Evolutionary conservation across 2,329 filamentous ascomycete species (phyloP), one percentile per base, ranked within the genome.

Genomic region (Fusarium anthophilum): DNA sequence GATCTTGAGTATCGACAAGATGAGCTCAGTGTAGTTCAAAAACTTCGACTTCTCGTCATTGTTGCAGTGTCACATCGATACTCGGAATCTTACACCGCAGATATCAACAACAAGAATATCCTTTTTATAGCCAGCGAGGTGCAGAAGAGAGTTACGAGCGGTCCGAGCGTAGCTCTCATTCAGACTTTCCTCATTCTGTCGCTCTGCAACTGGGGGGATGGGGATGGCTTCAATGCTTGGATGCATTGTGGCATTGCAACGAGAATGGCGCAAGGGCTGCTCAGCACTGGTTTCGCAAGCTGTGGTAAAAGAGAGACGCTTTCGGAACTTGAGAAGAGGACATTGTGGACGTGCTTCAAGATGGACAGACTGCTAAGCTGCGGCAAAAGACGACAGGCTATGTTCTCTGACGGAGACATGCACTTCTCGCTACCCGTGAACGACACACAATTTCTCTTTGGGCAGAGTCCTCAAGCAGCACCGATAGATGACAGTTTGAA

Each of bases 221-320:
- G 77, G 1, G 75, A 78, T n/a, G 77, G 77, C 0, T 78, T 78
- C 37, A 78, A 66, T 24, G 77, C 77, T 2, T 78, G 77, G 77
- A 78, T 78, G 77, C 77, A 78, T 4, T 75, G 70, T 0, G 77
- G 77, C 1, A 76, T 78, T 26, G 77, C 77, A 2, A 72, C 74
- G 0, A 50, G 77, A 22, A 78, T 78, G 77, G 77, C 75, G 2
- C 77, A 78, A 20, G 77, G 77, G 0, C 22, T 78, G 2, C 59
- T 78, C 3, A 76, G 77, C 14, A 72, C 74, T 1, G 73, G 76
- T 0, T 72, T 77, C 6, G 66, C 73, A 4, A 67, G 62, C 4
- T 73, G 72, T 15, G 64, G 60, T 2, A 78, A 68, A 8, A 61
- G 48, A 10, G 67, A 63, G 2, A 68, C 72, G 0, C 61, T 78